Evolutionary conservation across 331 rosid species (phyloP).

Genomic region (Quercus lobata): DNA sequence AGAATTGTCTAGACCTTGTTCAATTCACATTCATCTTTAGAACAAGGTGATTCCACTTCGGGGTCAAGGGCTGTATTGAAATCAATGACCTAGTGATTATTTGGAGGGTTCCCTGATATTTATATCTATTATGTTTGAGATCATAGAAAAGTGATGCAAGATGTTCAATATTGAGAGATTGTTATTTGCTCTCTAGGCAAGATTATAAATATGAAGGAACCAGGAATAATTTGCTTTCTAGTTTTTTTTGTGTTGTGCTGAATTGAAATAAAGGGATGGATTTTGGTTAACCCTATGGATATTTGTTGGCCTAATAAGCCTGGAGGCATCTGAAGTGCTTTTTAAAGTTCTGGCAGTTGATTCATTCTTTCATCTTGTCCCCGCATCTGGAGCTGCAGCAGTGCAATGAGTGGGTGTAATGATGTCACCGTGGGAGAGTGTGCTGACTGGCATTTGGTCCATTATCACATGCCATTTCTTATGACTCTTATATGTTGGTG

Average conservation of each 20-base stretch:
- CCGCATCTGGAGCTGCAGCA: constrained; percentile 18
- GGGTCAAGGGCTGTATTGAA: constrained; percentile 22
- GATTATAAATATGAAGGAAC: constrained; percentile 14
- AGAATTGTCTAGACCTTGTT: constrained; percentile 30
- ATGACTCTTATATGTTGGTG: constrained; percentile 19
- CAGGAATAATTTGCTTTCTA: constrained; percentile 3
- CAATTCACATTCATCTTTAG: constrained; percentile 34
- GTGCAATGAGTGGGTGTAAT: constrained; percentile 22
- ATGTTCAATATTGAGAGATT: constrained; percentile 17
- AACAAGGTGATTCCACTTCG: constrained; percentile 32
- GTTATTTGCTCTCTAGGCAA: constrained; percentile 31
- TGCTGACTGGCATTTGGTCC: constrained; percentile 30
- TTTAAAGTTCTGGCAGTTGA: neutral
- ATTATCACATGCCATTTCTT: constrained; percentile 27
- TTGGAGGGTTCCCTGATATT: constrained; percentile 26
- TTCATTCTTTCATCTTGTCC: constrained; percentile 4
- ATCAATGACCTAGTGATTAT: constrained; percentile 29
- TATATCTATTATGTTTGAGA: constrained; percentile 18
- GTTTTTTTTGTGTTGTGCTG: constrained; percentile 22
- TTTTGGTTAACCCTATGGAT: constrained; percentile 18
- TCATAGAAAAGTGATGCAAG: constrained; percentile 26
- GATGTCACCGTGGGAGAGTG: constrained; percentile 18
- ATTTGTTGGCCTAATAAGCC: neutral
- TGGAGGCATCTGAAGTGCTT: neutral
- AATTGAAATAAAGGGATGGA: constrained; percentile 19